A percentile compares a stretch with the other conserved stretches of the same genome.
These are phyloP conservation scores for Nemania diffusa DNA, from an alignment of 2,329 filamentous ascomycete genomes.

Conservation along the genomic window DNA sequence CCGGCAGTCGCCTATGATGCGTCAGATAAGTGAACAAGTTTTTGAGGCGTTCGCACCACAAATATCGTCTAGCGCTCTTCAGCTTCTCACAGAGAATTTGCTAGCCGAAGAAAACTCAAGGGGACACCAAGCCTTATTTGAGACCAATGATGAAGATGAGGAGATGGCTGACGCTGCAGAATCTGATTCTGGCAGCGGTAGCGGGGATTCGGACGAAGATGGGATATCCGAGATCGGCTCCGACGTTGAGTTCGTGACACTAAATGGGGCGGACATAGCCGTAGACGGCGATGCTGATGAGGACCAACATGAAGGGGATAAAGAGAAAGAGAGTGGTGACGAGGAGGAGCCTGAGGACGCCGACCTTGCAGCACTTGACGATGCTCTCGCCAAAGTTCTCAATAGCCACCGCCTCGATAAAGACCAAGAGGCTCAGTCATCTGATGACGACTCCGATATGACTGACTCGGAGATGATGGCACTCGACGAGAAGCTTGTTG, in stretches of 20 bases:
- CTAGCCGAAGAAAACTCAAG: slow-evolving; percentile 81
- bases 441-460: slow-evolving; percentile 82
- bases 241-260: slow-evolving; percentile 55
- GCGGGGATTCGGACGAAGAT: slow-evolving; percentile 55
- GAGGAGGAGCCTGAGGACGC: slow-evolving; percentile 58
- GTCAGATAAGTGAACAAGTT: slow-evolving; percentile 87
- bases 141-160: slow-evolving; percentile 72
- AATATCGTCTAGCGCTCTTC: slow-evolving; percentile 77
- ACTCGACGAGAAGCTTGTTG: slow-evolving; percentile 82
- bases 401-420: slow-evolving; percentile 75
- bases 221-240: slow-evolving; percentile 53
- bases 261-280: slow-evolving; percentile 55
- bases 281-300: slow-evolving; percentile 53
- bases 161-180: slow-evolving; percentile 60
- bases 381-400: slow-evolving; percentile 80
- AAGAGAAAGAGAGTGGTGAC: slow-evolving; percentile 53
- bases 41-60: slow-evolving; percentile 84
- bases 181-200: slow-evolving; percentile 55
- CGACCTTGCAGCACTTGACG: slow-evolving; percentile 68
- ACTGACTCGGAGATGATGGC: slow-evolving; percentile 95
- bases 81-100: slow-evolving; percentile 74
- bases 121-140: slow-evolving; percentile 88
- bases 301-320: slow-evolving; percentile 56
- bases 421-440: slow-evolving; percentile 64
- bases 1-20: slow-evolving; percentile 83